Conservation (phyloP, 371 early-diverging fungal species). For the Blakeslea trispora region DNA sequence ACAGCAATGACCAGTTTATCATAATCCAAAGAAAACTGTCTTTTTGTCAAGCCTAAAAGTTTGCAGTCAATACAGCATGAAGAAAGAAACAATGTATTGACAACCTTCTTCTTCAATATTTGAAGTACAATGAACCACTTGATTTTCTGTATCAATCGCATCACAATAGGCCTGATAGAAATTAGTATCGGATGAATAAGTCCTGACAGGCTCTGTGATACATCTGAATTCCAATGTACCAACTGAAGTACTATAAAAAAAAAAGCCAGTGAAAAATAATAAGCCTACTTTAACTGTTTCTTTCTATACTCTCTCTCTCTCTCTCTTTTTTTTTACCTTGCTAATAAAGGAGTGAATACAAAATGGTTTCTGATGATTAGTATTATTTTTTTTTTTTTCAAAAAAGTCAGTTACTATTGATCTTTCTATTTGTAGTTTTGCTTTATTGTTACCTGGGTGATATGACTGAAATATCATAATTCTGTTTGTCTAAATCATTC, state of each 20-base stretch:
- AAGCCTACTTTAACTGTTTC: no score
- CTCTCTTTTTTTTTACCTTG: constrained; percentile 33
- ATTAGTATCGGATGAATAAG: constrained; percentile 57
- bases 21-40: constrained; percentile 51
- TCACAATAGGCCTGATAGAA: constrained; percentile 73
- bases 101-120: constrained; percentile 33
- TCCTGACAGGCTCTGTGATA: constrained; percentile 72
- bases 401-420: no score
- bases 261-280: background rate
- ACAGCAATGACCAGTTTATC: constrained; percentile 81
- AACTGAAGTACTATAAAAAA: constrained; percentile 62
- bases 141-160: constrained; percentile 41
- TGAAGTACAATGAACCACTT: constrained; percentile 41
- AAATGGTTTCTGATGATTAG: constrained; percentile 66
- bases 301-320: background rate
- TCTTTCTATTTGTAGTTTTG: no score
- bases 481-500: constrained; percentile 55
- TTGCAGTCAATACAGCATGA: background rate
- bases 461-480: constrained; percentile 70
- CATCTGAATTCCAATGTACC: constrained; percentile 87
- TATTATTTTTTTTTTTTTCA: no score
- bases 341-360: constrained; percentile 81
- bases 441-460: constrained; percentile 71
- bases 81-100: background rate
- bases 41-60: background rate